Conservation (phyloP, 257 asterid genomes). For the Prunella vulgaris region DNA sequence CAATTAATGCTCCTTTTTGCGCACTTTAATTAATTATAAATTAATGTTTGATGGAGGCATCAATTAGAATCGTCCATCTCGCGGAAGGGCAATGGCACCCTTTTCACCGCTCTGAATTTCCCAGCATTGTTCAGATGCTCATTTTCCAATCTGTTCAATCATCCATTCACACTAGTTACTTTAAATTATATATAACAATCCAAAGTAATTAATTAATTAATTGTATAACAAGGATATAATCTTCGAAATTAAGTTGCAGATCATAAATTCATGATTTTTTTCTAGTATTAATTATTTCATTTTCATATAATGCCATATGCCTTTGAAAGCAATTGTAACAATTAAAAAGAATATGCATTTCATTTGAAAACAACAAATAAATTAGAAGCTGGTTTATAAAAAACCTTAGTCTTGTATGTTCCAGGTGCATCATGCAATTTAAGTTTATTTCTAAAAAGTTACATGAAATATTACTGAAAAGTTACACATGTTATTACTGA, state of each 20-base stretch:
- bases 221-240: no score
- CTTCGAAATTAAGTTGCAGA: no score
- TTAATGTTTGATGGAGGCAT: no score
- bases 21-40: neutral
- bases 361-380: neutral
- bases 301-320: no score
- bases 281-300: no score
- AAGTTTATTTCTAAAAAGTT: no score
- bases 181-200: neutral
- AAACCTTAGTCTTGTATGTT: neutral
- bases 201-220: neutral
- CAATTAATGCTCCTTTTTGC: neutral
- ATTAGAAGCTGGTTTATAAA: no score
- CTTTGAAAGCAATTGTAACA: neutral
- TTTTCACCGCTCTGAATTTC: constrained; percentile 79
- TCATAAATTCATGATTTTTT: no score
- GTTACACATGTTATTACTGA: no score
- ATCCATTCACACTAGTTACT: neutral
- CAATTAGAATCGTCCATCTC: constrained; percentile 68
- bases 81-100: constrained; percentile 85
- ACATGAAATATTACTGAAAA: no score
- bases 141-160: constrained; percentile 68
- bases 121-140: constrained; percentile 94
- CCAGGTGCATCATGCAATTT: no score
- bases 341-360: neutral